Conservation (phyloP, 805 yeast species). For the Kazachstania taianensis region DNA sequence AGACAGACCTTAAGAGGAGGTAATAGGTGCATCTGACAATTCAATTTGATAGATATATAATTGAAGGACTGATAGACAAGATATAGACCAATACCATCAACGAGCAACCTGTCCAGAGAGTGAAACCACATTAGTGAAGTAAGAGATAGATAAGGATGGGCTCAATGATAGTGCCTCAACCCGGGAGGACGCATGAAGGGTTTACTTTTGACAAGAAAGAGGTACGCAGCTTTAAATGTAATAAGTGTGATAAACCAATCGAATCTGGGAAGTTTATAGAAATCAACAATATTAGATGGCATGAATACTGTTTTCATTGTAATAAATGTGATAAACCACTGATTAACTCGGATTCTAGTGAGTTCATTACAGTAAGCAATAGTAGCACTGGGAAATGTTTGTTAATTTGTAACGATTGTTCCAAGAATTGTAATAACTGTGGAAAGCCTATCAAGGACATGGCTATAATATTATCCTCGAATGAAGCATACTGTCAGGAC, state of each 20-base stretch:
- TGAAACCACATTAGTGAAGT: too few species aligned
- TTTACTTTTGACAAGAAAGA: too few species aligned
- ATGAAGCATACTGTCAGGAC: slow-evolving; percentile 84
- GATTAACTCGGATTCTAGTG: slow-evolving; percentile 46
- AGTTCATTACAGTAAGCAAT: background rate
- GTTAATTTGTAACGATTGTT: slow-evolving; percentile 79
- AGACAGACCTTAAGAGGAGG: too few species aligned
- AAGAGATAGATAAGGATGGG: too few species aligned
- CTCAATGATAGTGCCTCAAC: too few species aligned
- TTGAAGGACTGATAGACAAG: too few species aligned
- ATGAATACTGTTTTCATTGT: slow-evolving; percentile 81
- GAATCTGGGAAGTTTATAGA: slow-evolving; percentile 1
- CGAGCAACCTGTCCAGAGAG: too few species aligned
- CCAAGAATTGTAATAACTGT: slow-evolving; percentile 79
- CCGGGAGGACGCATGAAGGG: too few species aligned
- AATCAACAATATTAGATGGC: slow-evolving; percentile 53
- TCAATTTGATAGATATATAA: too few species aligned
- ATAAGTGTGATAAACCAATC: slow-evolving; percentile 4
- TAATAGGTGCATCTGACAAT: too few species aligned
- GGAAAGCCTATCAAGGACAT: slow-evolving; percentile 79
- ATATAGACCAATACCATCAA: too few species aligned
- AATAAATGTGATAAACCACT: slow-evolving; percentile 66
- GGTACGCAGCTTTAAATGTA: too few species aligned
- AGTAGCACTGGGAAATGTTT: slow-evolving; percentile 13
- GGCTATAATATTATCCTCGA: slow-evolving; percentile 70